Percentiles rank a stretch among this genome's conserved stretches.
Conservation (phyloP, 2,329 filamentous ascomycete species). For the Phialophora macrospora region DNA sequence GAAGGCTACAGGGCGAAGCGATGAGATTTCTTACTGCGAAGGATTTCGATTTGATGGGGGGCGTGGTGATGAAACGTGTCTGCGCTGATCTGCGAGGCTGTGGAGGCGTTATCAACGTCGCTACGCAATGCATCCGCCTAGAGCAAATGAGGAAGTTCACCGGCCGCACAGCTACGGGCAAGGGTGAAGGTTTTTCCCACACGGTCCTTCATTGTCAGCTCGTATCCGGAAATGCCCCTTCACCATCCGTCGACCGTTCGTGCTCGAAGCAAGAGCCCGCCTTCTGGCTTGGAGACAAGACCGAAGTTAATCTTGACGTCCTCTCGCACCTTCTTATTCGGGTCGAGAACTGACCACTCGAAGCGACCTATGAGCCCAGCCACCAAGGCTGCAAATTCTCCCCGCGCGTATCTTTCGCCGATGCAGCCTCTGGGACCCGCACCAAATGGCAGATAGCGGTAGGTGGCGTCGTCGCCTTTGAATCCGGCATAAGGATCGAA, state of each 20-base stretch:
- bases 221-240: constrained; percentile 5
- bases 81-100: constrained; percentile 33
- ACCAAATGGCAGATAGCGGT: constrained; percentile 74
- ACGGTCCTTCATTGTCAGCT: background rate
- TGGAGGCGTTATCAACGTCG: constrained; percentile 17
- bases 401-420: constrained; percentile 60
- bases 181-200: background rate
- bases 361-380: constrained; percentile 77
- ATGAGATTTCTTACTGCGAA: constrained; percentile 4
- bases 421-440: constrained; percentile 58
- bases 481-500: constrained; percentile 52
- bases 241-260: constrained; percentile 19
- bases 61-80: constrained; percentile 12
- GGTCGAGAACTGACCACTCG: constrained; percentile 35
- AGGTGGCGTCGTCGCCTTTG: constrained; percentile 73
- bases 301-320: constrained; percentile 18
- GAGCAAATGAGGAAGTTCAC: constrained; percentile 23
- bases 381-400: constrained; percentile 82
- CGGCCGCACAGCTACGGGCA: no score
- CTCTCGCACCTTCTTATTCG: constrained; percentile 16
- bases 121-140: constrained; percentile 19
- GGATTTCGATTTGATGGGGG: constrained; percentile 17
- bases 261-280: constrained; percentile 13
- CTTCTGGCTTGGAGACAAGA: constrained; percentile 16
- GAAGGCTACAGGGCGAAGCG: constrained; percentile 12